phyloP scores from a whole-genome alignment of 768 basidiomycete genomes.

The Suillus brevipes region DNA sequence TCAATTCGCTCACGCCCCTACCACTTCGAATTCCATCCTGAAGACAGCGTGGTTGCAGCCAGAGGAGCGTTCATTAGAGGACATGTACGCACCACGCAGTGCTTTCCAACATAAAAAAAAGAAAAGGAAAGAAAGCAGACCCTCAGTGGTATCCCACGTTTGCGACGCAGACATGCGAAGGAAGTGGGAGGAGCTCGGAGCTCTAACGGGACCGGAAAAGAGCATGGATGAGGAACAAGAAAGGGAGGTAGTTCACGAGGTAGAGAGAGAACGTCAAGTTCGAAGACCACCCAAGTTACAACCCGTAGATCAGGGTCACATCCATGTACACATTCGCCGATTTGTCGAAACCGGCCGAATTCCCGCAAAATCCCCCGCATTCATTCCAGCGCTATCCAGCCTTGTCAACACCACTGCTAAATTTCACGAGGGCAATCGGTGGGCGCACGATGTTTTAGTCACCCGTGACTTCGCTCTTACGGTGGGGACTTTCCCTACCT shows the following conservation, averaged over 20 bases:
- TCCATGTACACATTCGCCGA: constrained; percentile 20
- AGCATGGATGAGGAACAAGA: constrained; percentile 51
- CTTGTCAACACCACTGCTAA: constrained; percentile 11
- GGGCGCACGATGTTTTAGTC: constrained; percentile 18
- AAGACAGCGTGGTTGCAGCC: constrained; percentile 38
- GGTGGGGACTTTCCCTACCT: constrained; percentile 7
- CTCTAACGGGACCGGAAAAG: constrained; percentile 15
- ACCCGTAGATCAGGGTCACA: constrained; percentile 22
- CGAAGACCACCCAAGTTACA: constrained; percentile 34
- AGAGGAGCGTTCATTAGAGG: constrained; percentile 39
- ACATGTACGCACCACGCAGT: constrained; percentile 29
- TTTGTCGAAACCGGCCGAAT: constrained; percentile 35
- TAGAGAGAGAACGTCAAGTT: constrained; percentile 41
- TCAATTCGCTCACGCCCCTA: constrained; percentile 2
- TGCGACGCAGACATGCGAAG: constrained; percentile 13
- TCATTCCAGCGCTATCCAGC: constrained; percentile 19
- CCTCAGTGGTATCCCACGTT: not conserved
- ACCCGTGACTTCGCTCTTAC: constrained; percentile 21
- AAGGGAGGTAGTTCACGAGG: constrained; percentile 46
- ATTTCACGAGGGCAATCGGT: constrained; percentile 22
- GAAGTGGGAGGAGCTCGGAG: constrained; percentile 20
- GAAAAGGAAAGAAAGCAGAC: no score
- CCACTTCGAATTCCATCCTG: constrained; percentile 2
- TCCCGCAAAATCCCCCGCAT: constrained; percentile 14
- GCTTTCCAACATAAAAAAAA: no score